Evolutionary conservation across 805 yeast genomes (phyloP).

Genomic region (Cyberlindnera sargentensis): DNA sequence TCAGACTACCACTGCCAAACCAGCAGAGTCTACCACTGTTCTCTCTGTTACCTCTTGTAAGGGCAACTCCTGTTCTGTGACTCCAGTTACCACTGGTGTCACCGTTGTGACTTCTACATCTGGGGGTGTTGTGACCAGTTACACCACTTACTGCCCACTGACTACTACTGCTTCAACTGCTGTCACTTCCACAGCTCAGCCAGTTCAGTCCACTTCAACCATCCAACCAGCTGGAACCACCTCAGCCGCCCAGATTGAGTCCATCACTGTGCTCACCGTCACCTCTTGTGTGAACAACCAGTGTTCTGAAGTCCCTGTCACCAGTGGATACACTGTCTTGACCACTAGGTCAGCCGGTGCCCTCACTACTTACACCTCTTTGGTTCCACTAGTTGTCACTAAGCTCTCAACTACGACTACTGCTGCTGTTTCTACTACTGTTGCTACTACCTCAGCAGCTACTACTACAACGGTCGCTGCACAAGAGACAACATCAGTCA

Average conservation of each 20-base stretch:
- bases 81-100: constrained; percentile 23
- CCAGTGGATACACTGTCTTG: constrained; percentile 13
- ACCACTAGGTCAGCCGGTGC: no score
- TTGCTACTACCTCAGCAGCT: constrained; percentile 1
- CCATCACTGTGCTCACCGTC: constrained; percentile 14
- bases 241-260: no score
- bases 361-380: no score
- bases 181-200: constrained; percentile 4
- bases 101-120: constrained; percentile 26
- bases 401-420: constrained; percentile 1
- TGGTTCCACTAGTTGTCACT: constrained; percentile 9
- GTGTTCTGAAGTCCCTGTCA: constrained; percentile 6
- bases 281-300: constrained; percentile 6
- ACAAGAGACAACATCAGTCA: not conserved
- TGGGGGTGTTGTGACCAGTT: constrained; percentile 11
- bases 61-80: constrained; percentile 11
- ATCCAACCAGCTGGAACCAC: not conserved
- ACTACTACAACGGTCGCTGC: constrained; percentile 7
- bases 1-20: constrained; percentile 23
- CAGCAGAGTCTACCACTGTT: constrained; percentile 4
- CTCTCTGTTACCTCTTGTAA: constrained; percentile 19
- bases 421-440: constrained; percentile 2
- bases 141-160: constrained; percentile 22
- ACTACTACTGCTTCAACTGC: constrained; percentile 10
- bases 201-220: constrained; percentile 1